These are phyloP conservation scores for Urtica urens DNA, from an alignment of 306 rosid genomes.

Conservation along the genomic window DNA sequence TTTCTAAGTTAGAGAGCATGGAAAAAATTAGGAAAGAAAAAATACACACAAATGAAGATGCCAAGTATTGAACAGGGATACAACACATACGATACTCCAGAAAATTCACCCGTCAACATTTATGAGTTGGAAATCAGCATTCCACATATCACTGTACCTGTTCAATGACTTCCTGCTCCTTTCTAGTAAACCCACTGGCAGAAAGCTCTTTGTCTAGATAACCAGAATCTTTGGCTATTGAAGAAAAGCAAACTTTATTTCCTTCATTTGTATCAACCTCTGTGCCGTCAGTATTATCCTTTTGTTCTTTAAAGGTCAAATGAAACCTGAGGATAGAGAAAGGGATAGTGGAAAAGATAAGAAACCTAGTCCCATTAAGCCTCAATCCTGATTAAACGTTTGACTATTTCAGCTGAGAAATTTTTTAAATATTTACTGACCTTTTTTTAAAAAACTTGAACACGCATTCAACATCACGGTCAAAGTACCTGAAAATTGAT, in stretches of 20 bases:
- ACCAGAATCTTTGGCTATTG: slow-evolving; percentile 48
- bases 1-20: no score
- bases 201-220: slow-evolving; percentile 79
- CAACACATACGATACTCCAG: no score
- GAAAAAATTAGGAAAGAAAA: no score
- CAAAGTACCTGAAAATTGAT: slow-evolving; percentile 74
- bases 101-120: no score
- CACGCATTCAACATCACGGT: slow-evolving; percentile 88
- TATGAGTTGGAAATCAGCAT: no score
- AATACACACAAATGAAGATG: no score
- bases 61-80: no score
- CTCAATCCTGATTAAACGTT: background rate
- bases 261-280: slow-evolving; percentile 37
- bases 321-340: slow-evolving; percentile 39
- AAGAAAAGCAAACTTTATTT: slow-evolving; percentile 53
- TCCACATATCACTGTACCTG: slow-evolving; percentile 32
- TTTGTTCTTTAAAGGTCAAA: slow-evolving; percentile 48
- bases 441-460: slow-evolving; percentile 81
- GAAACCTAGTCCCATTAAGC: no score
- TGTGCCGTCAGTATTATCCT: slow-evolving; percentile 41
- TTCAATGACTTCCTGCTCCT: slow-evolving; percentile 66
- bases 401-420: background rate
- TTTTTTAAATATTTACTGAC: slow-evolving; percentile 36
- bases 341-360: background rate
- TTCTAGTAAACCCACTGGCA: slow-evolving; percentile 81